A percentile compares a stretch with the other conserved stretches of the same genome.
Conservation (phyloP, 2,329 filamentous ascomycete species). For the Venturia oleaginea region DNA sequence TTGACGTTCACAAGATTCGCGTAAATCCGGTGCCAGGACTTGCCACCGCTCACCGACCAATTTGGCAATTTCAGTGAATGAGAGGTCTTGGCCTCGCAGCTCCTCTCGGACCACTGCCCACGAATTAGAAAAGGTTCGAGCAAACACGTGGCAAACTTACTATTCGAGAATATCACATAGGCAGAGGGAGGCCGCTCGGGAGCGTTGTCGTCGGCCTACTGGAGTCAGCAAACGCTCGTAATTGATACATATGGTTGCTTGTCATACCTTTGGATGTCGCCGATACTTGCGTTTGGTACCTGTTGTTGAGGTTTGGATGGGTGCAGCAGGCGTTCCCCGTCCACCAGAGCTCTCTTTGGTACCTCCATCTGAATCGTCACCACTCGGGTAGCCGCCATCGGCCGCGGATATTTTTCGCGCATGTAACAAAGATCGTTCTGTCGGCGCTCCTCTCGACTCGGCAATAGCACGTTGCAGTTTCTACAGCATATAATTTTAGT, state of each 20-base stretch:
- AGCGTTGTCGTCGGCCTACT: slow-evolving; percentile 55
- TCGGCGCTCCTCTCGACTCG: slow-evolving; percentile 51
- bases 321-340: slow-evolving; percentile 4
- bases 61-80: slow-evolving; percentile 77
- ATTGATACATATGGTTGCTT: not conserved
- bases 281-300: slow-evolving; percentile 62
- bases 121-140: slow-evolving; percentile 12
- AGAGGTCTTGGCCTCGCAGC: slow-evolving; percentile 64
- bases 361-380: slow-evolving; percentile 40
- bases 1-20: slow-evolving; percentile 63
- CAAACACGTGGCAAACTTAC: slow-evolving; percentile 38
- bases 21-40: slow-evolving; percentile 54
- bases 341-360: slow-evolving; percentile 23
- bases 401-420: slow-evolving; percentile 14
- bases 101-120: slow-evolving; percentile 65
- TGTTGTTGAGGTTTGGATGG: slow-evolving; percentile 28
- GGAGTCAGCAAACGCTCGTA: not conserved
- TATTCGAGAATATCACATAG: slow-evolving; percentile 80
- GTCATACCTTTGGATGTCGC: slow-evolving; percentile 62
- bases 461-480: slow-evolving; percentile 79
- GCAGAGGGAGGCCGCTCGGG: slow-evolving; percentile 73
- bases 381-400: slow-evolving; percentile 42
- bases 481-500: slow-evolving; percentile 31
- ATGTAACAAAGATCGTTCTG: slow-evolving; percentile 17
- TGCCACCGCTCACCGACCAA: slow-evolving; percentile 78